Conservation (phyloP, 306 rosid genomes). For the Acacia melanoxylon region DNA sequence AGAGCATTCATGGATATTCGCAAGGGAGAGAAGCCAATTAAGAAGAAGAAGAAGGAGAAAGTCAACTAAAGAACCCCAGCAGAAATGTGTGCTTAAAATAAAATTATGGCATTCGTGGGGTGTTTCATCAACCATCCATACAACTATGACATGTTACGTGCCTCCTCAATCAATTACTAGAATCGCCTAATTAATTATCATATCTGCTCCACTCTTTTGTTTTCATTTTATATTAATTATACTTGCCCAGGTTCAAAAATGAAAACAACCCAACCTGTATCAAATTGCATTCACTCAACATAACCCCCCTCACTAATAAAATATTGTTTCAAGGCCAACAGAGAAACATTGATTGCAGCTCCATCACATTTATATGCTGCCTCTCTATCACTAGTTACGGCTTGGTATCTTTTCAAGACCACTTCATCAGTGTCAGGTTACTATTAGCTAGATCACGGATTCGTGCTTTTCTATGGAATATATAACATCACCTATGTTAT, state of each 20-base stretch:
- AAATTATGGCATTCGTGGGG: too few relatives aligned
- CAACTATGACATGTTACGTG: too few relatives aligned
- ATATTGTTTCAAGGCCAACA: not conserved
- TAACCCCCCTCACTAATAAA: not conserved
- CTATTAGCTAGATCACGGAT: not conserved
- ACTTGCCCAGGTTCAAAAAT: not conserved
- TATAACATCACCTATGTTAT: not conserved
- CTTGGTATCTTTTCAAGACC: not conserved
- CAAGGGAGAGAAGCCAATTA: not conserved
- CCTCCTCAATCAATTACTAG: not conserved
- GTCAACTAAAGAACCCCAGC: not conserved
- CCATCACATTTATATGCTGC: not conserved
- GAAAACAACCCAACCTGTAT: not conserved
- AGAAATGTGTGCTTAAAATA: not conserved
- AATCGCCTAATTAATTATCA: not conserved
- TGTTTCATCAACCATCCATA: too few relatives aligned
- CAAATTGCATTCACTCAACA: not conserved
- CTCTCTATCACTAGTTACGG: not conserved
- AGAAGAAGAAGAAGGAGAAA: not conserved
- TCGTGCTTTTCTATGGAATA: not conserved
- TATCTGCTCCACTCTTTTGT: not conserved
- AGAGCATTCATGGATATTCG: not conserved
- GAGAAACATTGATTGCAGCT: not conserved
- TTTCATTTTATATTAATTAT: not conserved
- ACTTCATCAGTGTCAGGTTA: not conserved